Base-by-base conservation (phyloP, 225 moss, liverwort and hornwort species). In the Marchantia paleacea region DNA sequence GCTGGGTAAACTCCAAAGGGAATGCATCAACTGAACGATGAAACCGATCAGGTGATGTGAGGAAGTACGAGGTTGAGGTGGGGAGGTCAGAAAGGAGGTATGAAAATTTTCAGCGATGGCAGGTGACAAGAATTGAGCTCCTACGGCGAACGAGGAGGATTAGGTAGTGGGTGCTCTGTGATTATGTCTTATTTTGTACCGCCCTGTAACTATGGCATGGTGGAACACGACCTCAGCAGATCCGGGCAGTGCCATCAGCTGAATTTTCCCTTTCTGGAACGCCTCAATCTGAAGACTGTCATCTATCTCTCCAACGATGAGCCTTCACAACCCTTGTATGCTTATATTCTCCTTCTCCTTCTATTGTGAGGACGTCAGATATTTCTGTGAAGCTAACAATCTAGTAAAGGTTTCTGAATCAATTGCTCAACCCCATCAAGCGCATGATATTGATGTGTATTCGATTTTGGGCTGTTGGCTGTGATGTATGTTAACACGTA, bases 121-220 rank as follows among this genome's bases (percentile, higher is more conserved):
- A 39, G 39, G 39, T 39, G 39, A 39, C 39, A 39, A 39, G 39
- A 39, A 39, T 39, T 39, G 39, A 39, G 39, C 5, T 39, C 39
- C 39, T 39, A 39, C 3, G 39, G 39, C 2, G 39, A 39, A 39
- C 39, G 39, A 39, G 39, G 39, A 39, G 39, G 39, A 39, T 39
- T 39, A 39, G 39, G 39, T 39, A 2, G 2, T 39, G 39, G 39
- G 39, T 39, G 39, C 39, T 39, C 39, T 58, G 26, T 8, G 52
- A 75, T 26, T 31, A 97, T 97, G 97, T 93, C 97, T 71, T 95
- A 95, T 86, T 93, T 94, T 83, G 97, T 97, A 74, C 97, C 97
- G 12, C 97, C 97, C 16, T 97, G 92, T 87, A 97, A 97, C 83
- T 97, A 95, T 87, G 97, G 97, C 78, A 97, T 95, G 97, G 93